phyloP scores from a whole-genome alignment of 306 rosid genomes.

The Quercus bicolor region DNA sequence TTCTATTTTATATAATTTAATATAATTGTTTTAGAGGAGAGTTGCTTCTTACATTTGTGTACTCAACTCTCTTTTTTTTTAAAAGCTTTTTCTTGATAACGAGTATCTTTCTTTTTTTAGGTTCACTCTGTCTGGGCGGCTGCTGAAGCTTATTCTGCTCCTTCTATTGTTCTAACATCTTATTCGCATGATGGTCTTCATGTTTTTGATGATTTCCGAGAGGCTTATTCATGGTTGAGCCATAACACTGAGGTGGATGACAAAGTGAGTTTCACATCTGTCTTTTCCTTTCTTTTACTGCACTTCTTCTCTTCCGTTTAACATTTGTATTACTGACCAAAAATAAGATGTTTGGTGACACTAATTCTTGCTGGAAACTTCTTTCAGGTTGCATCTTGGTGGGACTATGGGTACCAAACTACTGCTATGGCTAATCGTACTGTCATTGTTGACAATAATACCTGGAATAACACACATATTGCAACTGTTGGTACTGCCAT shows the following conservation, averaged over 20 bases:
- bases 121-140: slow-evolving; percentile 99
- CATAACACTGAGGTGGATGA: slow-evolving; percentile 98
- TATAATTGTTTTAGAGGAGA: not conserved
- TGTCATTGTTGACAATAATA: slow-evolving; percentile 97
- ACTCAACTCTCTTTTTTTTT: not conserved
- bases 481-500: slow-evolving; percentile 99
- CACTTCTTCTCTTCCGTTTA: not conserved
- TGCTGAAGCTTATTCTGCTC: slow-evolving; percentile 99
- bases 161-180: slow-evolving; percentile 96
- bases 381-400: slow-evolving; percentile 98
- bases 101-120: slow-evolving; percentile 32
- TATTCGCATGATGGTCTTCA: slow-evolving; percentile 81
- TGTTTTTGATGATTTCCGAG: slow-evolving; percentile 98
- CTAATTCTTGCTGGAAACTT: slow-evolving; percentile 16
- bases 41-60: not conserved
- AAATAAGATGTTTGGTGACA: slow-evolving; percentile 2
- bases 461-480: slow-evolving; percentile 99
- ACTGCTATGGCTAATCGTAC: slow-evolving; percentile 99
- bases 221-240: slow-evolving; percentile 98
- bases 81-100: not conserved
- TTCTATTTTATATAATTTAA: not conserved
- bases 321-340: not conserved
- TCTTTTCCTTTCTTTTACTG: slow-evolving; percentile 14
- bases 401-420: slow-evolving; percentile 99
- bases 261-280: slow-evolving; percentile 57